phyloP scores from a whole-genome alignment of 2,329 filamentous ascomycete species.

The Claviceps sp. region DNA sequence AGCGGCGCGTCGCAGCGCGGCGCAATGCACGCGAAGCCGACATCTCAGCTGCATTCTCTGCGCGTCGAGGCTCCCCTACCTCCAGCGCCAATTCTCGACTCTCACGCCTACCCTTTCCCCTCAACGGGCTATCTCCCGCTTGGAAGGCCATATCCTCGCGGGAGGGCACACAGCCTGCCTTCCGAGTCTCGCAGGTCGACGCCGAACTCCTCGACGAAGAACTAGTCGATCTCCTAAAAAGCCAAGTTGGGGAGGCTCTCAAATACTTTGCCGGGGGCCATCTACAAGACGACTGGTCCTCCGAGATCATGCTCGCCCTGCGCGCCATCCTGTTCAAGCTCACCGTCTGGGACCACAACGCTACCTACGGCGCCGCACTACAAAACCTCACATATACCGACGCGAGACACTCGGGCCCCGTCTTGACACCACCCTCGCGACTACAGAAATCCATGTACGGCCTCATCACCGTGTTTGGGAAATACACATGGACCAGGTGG shows the following conservation, averaged over 20 bases:
- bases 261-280: slow-evolving; percentile 70
- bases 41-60: slow-evolving; percentile 40
- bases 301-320: slow-evolving; percentile 70
- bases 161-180: slow-evolving; percentile 70
- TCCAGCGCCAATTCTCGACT: slow-evolving; percentile 41
- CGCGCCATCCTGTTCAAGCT: slow-evolving; percentile 82
- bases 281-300: slow-evolving; percentile 72
- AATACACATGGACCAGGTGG: slow-evolving; percentile 87
- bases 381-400: slow-evolving; percentile 89
- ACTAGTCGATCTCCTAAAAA: slow-evolving; percentile 69
- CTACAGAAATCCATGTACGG: slow-evolving; percentile 81
- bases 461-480: slow-evolving; percentile 70
- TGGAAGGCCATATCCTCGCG: slow-evolving; percentile 64
- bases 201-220: slow-evolving; percentile 92
- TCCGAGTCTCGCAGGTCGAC: slow-evolving; percentile 91
- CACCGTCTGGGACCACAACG: slow-evolving; percentile 90
- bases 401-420: slow-evolving; percentile 51
- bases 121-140: slow-evolving; percentile 43
- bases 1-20: slow-evolving; percentile 72
- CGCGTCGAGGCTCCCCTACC: slow-evolving; percentile 36
- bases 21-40: slow-evolving; percentile 62
- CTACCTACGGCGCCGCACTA: slow-evolving; percentile 83
- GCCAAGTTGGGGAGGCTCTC: slow-evolving; percentile 74
- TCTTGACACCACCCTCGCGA: slow-evolving; percentile 56
- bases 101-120: slow-evolving; percentile 46